A percentile compares a stretch with the other conserved stretches of the same genome.
Evolutionary conservation across 1,139 yeast species (phyloP).

Genomic region (Arxiozyma bovina): DNA sequence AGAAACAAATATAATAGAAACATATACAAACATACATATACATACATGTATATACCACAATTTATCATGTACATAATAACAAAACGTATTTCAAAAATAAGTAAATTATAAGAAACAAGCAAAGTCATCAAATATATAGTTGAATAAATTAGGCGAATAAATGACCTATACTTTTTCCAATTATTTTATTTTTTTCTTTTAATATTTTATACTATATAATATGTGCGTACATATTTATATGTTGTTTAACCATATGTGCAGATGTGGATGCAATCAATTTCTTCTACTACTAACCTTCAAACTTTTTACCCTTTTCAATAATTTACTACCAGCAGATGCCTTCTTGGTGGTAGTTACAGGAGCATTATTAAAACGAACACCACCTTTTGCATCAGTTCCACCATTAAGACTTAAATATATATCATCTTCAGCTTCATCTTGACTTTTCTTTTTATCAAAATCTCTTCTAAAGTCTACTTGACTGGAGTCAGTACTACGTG

Average conservation of each 20-base stretch:
- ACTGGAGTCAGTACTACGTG: slow-evolving; percentile 3
- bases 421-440: slow-evolving; percentile 34
- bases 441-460: slow-evolving; percentile 5
- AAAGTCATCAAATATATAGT: background rate
- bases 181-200: too few species aligned
- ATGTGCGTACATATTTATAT: background rate
- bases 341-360: slow-evolving; percentile 24
- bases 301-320: slow-evolving; percentile 80
- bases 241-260: background rate
- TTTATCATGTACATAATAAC: background rate
- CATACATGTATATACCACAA: background rate
- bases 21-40: background rate
- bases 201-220: too few species aligned
- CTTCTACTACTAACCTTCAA: slow-evolving; percentile 55
- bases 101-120: background rate
- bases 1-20: background rate
- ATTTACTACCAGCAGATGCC: slow-evolving; percentile 37
- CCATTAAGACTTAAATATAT: slow-evolving; percentile 16
- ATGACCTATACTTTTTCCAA: background rate
- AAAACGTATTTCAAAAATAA: too few species aligned
- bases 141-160: background rate
- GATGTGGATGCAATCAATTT: background rate
- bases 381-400: slow-evolving; percentile 4
- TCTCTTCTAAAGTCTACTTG: slow-evolving; percentile 1
- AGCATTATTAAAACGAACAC: slow-evolving; percentile 22